These are phyloP conservation scores for Gastrodia elata DNA, from an alignment of 106 monocot species.

Conservation along the genomic window DNA sequence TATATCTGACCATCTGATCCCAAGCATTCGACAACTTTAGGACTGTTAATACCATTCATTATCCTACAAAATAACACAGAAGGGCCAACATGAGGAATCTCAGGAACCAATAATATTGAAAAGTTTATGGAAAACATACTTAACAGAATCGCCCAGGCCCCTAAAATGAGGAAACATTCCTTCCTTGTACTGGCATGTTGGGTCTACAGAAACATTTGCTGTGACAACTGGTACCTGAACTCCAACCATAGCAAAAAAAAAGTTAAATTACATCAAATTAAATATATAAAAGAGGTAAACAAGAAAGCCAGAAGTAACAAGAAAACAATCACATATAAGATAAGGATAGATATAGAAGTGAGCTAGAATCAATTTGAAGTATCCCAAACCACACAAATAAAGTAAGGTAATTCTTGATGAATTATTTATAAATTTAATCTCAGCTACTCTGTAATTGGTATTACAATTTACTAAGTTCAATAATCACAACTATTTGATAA, in stretches of 20 bases:
- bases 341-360: neutral
- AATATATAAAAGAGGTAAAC: neutral
- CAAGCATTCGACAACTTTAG: constrained; percentile 84
- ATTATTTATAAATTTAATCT: no score
- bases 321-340: neutral
- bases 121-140: constrained; percentile 22
- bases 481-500: neutral
- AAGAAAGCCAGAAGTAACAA: no score
- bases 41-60: constrained; percentile 98
- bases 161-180: constrained; percentile 92
- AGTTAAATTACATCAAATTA: neutral
- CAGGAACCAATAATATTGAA: neutral
- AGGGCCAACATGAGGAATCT: neutral
- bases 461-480: neutral
- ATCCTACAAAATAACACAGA: constrained; percentile 38
- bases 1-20: constrained; percentile 97
- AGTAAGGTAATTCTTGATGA: no score
- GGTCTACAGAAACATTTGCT: constrained; percentile 72
- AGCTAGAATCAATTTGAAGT: no score
- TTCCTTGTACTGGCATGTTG: constrained; percentile 72
- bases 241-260: neutral
- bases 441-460: neutral
- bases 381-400: no score
- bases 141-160: constrained; percentile 77
- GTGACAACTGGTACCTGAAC: constrained; percentile 94